A percentile compares a stretch with the other conserved stretches of the same genome.
Conservation (phyloP, 1,284 basidiomycete species). For the Erythrobasidium hasegawianum region DNA sequence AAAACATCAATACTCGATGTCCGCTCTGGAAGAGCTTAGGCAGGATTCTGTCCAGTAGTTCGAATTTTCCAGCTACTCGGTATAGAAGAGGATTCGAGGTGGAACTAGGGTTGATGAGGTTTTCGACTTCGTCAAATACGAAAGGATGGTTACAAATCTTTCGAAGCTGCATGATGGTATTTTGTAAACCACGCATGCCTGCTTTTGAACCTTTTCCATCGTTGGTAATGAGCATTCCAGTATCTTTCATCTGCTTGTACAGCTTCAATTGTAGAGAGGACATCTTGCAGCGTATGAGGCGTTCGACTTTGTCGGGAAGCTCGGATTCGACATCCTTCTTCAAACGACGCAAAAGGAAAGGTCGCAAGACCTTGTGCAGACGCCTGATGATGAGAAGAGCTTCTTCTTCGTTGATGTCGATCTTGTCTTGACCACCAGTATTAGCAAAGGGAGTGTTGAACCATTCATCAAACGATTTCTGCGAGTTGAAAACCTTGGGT, state of each 20-base stretch:
- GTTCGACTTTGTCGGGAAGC: conserved; percentile 97
- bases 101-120: conserved; percentile 66
- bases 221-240: conserved; percentile 70
- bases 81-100: conserved; percentile 77
- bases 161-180: conserved; percentile 97
- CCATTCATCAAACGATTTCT: conserved; percentile 99
- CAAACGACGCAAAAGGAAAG: conserved; percentile 90
- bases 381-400: conserved; percentile 95
- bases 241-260: conserved; percentile 97
- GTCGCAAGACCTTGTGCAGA: conserved; percentile 94
- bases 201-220: conserved; percentile 44
- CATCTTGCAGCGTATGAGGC: conserved; percentile 98
- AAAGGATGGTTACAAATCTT: conserved; percentile 99
- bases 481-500: conserved; percentile 99
- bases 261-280: conserved; percentile 88
- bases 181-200: conserved; percentile 63
- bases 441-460: conserved; percentile 99
- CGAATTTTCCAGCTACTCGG: conserved; percentile 88
- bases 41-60: conserved; percentile 85
- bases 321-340: conserved; percentile 99
- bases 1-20: conserved; percentile 96
- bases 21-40: conserved; percentile 91
- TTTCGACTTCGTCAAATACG: conserved; percentile 92
- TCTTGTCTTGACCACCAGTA: conserved; percentile 92
- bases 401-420: conserved; percentile 99